Evolutionary conservation across 352 stramenopile species (phyloP).

Genomic region (Phytophthora cajani): DNA sequence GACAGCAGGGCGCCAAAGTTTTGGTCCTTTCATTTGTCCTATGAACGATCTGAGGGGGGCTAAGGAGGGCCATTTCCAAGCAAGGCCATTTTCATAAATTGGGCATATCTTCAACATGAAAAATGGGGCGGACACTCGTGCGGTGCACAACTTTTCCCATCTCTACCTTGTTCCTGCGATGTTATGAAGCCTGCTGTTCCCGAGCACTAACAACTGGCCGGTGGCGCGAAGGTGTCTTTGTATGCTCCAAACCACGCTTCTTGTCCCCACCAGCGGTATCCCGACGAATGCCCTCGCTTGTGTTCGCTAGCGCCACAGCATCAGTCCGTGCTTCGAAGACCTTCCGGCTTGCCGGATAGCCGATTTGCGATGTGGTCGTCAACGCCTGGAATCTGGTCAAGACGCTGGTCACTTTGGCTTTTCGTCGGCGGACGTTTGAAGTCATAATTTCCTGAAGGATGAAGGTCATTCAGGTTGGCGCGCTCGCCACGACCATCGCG

Average conservation of each 20-base stretch:
- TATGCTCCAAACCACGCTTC: not conserved
- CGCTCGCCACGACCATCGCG: constrained; percentile 18
- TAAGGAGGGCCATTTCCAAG: no score
- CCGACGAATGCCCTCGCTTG: constrained; percentile 12
- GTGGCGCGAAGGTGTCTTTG: constrained; percentile 20
- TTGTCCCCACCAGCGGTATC: constrained; percentile 25
- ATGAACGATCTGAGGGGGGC: no score
- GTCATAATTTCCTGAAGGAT: constrained; percentile 11
- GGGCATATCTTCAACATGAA: no score
- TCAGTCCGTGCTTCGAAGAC: not conserved
- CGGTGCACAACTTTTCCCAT: constrained; percentile 25
- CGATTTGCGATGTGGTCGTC: constrained; percentile 7
- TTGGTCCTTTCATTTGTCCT: no score
- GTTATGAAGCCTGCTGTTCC: constrained; percentile 33
- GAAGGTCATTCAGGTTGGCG: constrained; percentile 24
- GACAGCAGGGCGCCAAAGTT: no score
- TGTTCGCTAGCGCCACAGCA: constrained; percentile 23
- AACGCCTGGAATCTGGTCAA: constrained; percentile 4
- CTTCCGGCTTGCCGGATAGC: constrained; percentile 25
- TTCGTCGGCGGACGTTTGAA: not conserved
- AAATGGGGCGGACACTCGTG: no score
- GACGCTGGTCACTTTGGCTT: constrained; percentile 28
- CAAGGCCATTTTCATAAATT: no score
- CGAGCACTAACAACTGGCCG: constrained; percentile 17
- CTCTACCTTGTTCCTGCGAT: constrained; percentile 24